Percentiles rank a stretch among this genome's conserved stretches.
Evolutionary conservation across 1,139 yeast genomes (phyloP).

Genomic region (Geotrichum candidum): DNA sequence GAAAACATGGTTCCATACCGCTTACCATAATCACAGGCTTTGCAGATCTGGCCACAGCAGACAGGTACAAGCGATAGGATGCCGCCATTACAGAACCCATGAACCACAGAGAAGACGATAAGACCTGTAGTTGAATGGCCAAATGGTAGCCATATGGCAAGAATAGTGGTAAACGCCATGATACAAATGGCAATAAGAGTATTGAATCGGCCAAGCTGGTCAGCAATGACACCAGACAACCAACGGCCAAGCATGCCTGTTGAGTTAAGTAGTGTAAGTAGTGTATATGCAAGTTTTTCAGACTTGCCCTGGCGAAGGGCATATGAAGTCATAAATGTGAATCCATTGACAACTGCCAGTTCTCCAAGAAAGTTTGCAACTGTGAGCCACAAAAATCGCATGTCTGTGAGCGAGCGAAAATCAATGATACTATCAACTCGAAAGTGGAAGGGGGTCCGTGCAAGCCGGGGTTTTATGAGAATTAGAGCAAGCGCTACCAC

Average conservation of each 20-base stretch:
- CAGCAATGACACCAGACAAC: constrained; percentile 50
- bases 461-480: constrained; percentile 34
- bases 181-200: constrained; percentile 43
- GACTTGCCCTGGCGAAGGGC: constrained; percentile 51
- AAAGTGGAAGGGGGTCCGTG: constrained; percentile 3
- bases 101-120: constrained; percentile 44
- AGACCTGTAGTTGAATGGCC: constrained; percentile 35
- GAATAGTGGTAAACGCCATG: constrained; percentile 38
- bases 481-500: constrained; percentile 37
- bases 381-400: constrained; percentile 39
- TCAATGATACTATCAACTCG: constrained; percentile 21
- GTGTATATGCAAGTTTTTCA: constrained; percentile 45
- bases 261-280: constrained; percentile 49
- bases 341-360: constrained; percentile 47
- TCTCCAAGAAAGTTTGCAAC: constrained; percentile 49
- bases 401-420: constrained; percentile 38
- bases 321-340: constrained; percentile 53
- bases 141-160: constrained; percentile 51
- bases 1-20: constrained; percentile 46
- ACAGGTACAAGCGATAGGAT: constrained; percentile 46
- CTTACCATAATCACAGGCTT: constrained; percentile 46
- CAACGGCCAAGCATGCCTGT: constrained; percentile 56
- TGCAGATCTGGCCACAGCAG: constrained; percentile 47
- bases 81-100: constrained; percentile 51
- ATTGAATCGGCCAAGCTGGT: constrained; percentile 54